Conservation (phyloP, 441 rosid species). For the Geranium incanum region DNA sequence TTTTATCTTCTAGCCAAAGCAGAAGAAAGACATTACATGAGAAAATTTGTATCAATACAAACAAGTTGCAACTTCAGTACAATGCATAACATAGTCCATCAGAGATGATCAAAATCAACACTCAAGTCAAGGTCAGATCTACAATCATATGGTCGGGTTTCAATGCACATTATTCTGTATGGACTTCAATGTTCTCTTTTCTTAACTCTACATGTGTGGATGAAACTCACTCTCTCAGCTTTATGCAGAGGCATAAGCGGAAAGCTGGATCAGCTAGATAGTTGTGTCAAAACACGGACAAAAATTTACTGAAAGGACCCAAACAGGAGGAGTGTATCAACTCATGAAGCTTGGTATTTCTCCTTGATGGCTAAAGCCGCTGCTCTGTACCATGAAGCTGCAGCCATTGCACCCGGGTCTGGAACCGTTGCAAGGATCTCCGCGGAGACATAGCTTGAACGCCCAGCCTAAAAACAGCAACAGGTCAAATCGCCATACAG, state of each 20-base stretch:
- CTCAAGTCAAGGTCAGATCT: neutral
- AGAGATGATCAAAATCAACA: neutral
- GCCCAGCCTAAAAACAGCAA: constrained; percentile 58
- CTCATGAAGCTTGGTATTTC: constrained; percentile 17
- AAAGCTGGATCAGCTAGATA: constrained; percentile 31
- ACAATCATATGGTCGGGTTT: neutral
- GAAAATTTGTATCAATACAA: neutral
- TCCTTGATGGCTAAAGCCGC: constrained; percentile 76
- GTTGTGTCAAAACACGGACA: constrained; percentile 11
- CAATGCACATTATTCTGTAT: constrained; percentile 1
- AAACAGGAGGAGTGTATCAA: neutral
- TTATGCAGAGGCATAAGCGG: constrained; percentile 41
- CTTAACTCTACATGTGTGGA: constrained; percentile 1
- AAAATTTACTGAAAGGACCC: neutral
- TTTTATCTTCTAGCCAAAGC: neutral
- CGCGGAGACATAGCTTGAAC: constrained; percentile 61
- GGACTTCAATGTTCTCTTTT: neutral
- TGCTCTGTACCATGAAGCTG: constrained; percentile 83
- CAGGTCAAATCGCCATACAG: neutral
- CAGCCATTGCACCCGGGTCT: constrained; percentile 95
- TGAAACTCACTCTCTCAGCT: constrained; percentile 38
- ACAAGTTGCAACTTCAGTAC: neutral
- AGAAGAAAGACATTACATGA: neutral
- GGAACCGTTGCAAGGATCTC: constrained; percentile 65
- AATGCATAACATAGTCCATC: neutral